Conservation (phyloP, 1,284 basidiomycete genomes). For the Tylopilus orsonianus region DNA sequence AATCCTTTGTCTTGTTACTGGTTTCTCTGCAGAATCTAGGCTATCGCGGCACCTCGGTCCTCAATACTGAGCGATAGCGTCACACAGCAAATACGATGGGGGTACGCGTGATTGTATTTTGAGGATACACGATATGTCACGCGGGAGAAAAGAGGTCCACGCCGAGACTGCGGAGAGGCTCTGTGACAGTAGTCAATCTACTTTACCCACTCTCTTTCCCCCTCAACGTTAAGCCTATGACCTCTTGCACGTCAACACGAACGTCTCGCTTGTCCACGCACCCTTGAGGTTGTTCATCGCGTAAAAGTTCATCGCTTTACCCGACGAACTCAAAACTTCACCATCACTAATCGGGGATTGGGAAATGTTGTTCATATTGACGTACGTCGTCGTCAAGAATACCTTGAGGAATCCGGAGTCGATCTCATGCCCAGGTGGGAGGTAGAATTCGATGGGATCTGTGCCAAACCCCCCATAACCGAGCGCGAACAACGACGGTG, state of each 20-base stretch:
- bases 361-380: conserved; percentile 17
- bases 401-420: conserved; percentile 26
- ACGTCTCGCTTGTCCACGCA: conserved; percentile 23
- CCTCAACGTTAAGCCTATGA: background rate
- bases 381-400: conserved; percentile 22
- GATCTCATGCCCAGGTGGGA: background rate
- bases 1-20: no score
- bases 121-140: no score
- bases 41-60: no score
- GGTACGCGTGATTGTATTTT: no score
- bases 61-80: no score
- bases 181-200: background rate
- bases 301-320: no score
- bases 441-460: conserved; percentile 23
- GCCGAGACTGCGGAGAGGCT: no score
- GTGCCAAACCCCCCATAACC: conserved; percentile 28
- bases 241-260: conserved; percentile 22
- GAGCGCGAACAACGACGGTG: conserved; percentile 19
- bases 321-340: no score
- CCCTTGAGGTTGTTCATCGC: conserved; percentile 2
- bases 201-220: no score
- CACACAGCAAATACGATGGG: no score
- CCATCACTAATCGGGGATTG: conserved; percentile 16
- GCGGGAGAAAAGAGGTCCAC: no score
- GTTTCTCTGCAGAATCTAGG: no score